Evolutionary conservation across 1,139 yeast species (phyloP).

Genomic region (Candida freyschussii): DNA sequence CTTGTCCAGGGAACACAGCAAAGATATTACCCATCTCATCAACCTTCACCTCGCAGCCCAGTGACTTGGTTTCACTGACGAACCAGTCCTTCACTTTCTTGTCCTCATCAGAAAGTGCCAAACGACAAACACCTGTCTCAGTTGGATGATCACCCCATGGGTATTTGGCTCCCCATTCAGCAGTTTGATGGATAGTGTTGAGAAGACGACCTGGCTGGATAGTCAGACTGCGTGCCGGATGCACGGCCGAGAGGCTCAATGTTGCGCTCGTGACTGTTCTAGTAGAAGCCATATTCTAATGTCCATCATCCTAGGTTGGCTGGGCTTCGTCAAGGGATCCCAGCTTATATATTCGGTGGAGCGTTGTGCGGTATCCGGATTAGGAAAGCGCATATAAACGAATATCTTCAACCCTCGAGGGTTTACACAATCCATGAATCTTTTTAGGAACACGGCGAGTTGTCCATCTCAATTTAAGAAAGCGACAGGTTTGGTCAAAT

Average conservation of each 20-base stretch:
- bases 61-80: slow-evolving; percentile 40
- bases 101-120: slow-evolving; percentile 59
- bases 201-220: slow-evolving; percentile 40
- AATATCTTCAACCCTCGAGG: too few relatives aligned
- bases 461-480: too few relatives aligned
- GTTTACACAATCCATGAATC: too few relatives aligned
- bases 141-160: slow-evolving; percentile 55
- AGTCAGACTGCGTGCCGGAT: slow-evolving; percentile 17
- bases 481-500: too few relatives aligned
- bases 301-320: too few relatives aligned
- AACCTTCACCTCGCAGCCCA: slow-evolving; percentile 55
- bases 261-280: slow-evolving; percentile 5
- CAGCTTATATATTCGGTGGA: too few relatives aligned
- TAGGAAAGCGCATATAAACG: too few relatives aligned
- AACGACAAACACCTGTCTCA: slow-evolving; percentile 58
- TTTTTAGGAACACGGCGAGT: too few relatives aligned
- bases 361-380: too few relatives aligned
- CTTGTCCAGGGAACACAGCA: slow-evolving; percentile 56
- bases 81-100: slow-evolving; percentile 69
- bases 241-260: slow-evolving; percentile 11
- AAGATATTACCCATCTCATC: slow-evolving; percentile 68
- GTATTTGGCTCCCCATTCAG: slow-evolving; percentile 58
- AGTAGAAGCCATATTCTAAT: slow-evolving; percentile 9
- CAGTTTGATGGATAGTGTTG: slow-evolving; percentile 57
- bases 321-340: too few relatives aligned